Percentiles rank a stretch among this genome's conserved stretches.
phyloP scores from a whole-genome alignment of 2,329 filamentous ascomycete species.

The Phialemoniopsis sp. region DNA sequence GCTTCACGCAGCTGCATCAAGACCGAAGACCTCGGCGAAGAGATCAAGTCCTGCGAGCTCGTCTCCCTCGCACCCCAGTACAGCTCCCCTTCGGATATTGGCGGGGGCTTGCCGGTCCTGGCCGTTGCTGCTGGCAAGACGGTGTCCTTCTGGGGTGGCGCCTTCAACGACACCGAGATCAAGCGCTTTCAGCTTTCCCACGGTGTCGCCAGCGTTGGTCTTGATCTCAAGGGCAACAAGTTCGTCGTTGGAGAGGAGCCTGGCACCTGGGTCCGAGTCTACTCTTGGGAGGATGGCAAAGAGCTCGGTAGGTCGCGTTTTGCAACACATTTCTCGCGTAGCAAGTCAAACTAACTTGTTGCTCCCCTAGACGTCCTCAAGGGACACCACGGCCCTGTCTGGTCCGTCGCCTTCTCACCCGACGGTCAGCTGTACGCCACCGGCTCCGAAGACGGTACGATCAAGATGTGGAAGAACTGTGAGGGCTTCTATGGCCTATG shows the following conservation, averaged over 20 bases:
- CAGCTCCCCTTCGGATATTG: conserved; percentile 57
- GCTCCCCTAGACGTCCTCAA: conserved; percentile 73
- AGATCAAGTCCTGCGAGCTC: conserved; percentile 90
- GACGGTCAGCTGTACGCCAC: conserved; percentile 96
- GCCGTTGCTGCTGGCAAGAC: conserved; percentile 92
- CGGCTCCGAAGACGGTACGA: conserved; percentile 93
- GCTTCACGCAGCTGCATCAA: conserved; percentile 70
- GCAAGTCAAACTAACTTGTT: conserved; percentile 12
- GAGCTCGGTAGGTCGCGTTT: conserved; percentile 60
- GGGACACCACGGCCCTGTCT: conserved; percentile 95
- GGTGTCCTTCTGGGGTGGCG: conserved; percentile 86
- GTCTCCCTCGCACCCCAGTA: conserved; percentile 60
- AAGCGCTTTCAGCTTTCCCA: conserved; percentile 79
- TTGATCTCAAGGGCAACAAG: conserved; percentile 77
- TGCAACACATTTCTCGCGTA: neutral
- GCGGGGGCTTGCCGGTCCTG: conserved; percentile 67
- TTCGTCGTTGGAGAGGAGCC: conserved; percentile 87
- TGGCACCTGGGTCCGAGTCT: conserved; percentile 95
- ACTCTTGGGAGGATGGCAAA: conserved; percentile 77
- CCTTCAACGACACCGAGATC: conserved; percentile 63
- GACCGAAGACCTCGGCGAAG: conserved; percentile 73
- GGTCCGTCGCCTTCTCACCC: conserved; percentile 91
- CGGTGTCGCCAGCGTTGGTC: conserved; percentile 84
- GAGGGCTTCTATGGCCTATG: conserved; percentile 62
- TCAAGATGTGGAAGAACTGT: conserved; percentile 83